Percentiles rank a stretch among this genome's conserved stretches.
phyloP scores from a whole-genome alignment of 306 rosid species.

The Astragalus membranaceus region DNA sequence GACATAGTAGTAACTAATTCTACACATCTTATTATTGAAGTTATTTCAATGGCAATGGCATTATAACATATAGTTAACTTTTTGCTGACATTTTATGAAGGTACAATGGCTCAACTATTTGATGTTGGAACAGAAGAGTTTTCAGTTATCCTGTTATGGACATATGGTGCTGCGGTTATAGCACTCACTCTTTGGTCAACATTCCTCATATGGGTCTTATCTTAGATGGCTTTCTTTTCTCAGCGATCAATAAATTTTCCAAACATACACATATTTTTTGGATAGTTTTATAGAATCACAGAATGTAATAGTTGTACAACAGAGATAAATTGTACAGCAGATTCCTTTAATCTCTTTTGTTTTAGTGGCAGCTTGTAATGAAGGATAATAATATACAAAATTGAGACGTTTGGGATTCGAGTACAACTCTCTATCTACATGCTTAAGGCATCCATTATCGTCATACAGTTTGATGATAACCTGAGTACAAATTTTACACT shows the following conservation, averaged over 20 bases:
- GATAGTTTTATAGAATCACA: neutral
- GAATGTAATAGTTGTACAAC: neutral
- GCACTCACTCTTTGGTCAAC: slow-evolving; percentile 67
- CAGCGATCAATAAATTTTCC: neutral
- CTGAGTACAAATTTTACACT: neutral
- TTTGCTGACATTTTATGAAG: slow-evolving; percentile 22
- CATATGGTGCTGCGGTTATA: slow-evolving; percentile 52
- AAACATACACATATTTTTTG: neutral
- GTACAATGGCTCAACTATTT: slow-evolving; percentile 76
- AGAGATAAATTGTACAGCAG: slow-evolving; percentile 1
- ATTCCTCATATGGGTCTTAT: slow-evolving; percentile 42
- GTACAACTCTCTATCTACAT: too few relatives aligned
- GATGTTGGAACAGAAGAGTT: slow-evolving; percentile 80
- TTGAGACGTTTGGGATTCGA: too few relatives aligned
- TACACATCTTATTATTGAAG: too few relatives aligned
- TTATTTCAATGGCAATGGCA: too few relatives aligned
- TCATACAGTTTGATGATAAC: neutral
- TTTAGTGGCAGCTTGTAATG: neutral
- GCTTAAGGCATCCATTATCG: too few relatives aligned
- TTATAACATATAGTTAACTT: neutral
- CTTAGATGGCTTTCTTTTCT: slow-evolving; percentile 1
- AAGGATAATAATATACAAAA: neutral
- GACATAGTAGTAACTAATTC: too few relatives aligned
- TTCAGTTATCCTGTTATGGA: slow-evolving; percentile 72
- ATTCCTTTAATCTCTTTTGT: neutral